Conservation (phyloP, 1,139 yeast species). For the Taiozyma sp. region DNA sequence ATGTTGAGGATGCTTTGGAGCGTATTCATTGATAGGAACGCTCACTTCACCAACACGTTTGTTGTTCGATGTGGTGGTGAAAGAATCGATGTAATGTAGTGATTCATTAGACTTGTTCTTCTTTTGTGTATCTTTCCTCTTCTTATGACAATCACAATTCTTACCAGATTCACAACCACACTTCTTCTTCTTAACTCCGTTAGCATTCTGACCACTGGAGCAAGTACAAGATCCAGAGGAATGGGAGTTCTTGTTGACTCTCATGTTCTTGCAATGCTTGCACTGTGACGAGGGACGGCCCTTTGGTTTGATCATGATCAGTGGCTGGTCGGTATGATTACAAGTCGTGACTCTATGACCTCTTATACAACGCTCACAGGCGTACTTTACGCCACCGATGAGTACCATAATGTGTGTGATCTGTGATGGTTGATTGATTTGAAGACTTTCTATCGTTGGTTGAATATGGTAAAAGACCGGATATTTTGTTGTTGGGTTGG, state of each 20-base stretch:
- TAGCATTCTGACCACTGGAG: slow-evolving; percentile 41
- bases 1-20: slow-evolving; percentile 25
- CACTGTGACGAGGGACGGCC: slow-evolving; percentile 96
- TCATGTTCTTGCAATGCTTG: slow-evolving; percentile 74
- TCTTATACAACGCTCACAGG: slow-evolving; percentile 92
- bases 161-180: slow-evolving; percentile 52
- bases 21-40: slow-evolving; percentile 39
- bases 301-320: slow-evolving; percentile 90
- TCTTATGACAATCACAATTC: slow-evolving; percentile 54
- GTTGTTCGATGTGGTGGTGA: too few relatives aligned
- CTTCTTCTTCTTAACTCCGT: slow-evolving; percentile 28
- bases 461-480: too few relatives aligned
- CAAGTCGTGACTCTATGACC: slow-evolving; percentile 96
- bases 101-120: background rate
- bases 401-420: slow-evolving; percentile 53
- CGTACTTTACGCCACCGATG: slow-evolving; percentile 88
- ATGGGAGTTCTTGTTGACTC: slow-evolving; percentile 67
- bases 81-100: background rate
- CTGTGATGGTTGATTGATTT: too few relatives aligned
- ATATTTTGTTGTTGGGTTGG: too few relatives aligned
- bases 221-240: slow-evolving; percentile 61
- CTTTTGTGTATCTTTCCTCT: slow-evolving; percentile 15
- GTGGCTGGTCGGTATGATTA: slow-evolving; percentile 84
- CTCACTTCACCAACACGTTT: slow-evolving; percentile 38
- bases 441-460: too few relatives aligned